phyloP scores from a whole-genome alignment of 345 rosid genomes.

The rapeseed (Brassica napus) region DNA sequence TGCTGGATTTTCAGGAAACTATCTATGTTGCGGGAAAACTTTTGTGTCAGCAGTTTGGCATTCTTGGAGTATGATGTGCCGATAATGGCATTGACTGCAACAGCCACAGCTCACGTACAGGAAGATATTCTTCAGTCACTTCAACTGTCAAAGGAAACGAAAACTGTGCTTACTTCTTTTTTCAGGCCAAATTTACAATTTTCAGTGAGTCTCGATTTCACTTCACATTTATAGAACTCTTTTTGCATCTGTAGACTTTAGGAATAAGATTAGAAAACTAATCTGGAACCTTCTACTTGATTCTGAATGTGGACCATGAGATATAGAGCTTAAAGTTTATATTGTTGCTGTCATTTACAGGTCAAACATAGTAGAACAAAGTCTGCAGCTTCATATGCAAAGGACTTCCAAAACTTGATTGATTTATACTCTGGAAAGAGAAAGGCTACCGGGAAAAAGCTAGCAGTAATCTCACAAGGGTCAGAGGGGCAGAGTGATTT shows the following conservation, averaged over 20 bases:
- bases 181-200: slow-evolving; percentile 76
- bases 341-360: slow-evolving; percentile 45
- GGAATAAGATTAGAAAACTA: neutral
- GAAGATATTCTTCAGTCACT: slow-evolving; percentile 74
- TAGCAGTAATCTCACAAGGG: slow-evolving; percentile 31
- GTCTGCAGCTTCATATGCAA: slow-evolving; percentile 55
- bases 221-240: neutral
- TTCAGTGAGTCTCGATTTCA: slow-evolving; percentile 50
- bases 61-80: slow-evolving; percentile 70
- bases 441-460: slow-evolving; percentile 38
- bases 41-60: slow-evolving; percentile 53
- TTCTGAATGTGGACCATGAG: neutral
- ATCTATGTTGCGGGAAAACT: slow-evolving; percentile 67
- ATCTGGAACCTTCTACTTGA: neutral
- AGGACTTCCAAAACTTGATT: slow-evolving; percentile 62
- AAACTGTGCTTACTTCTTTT: slow-evolving; percentile 75
- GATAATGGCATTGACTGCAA: slow-evolving; percentile 92
- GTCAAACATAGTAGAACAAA: slow-evolving; percentile 81
- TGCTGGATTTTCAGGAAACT: slow-evolving; percentile 53
- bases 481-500: slow-evolving; percentile 39
- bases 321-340: neutral
- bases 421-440: slow-evolving; percentile 50
- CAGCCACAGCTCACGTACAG: slow-evolving; percentile 73
- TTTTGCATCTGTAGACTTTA: slow-evolving; percentile 5
- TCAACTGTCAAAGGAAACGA: slow-evolving; percentile 67